Base-by-base conservation (phyloP, 2,329 filamentous ascomycete genomes). In the Exserohilum rostratum region DNA sequence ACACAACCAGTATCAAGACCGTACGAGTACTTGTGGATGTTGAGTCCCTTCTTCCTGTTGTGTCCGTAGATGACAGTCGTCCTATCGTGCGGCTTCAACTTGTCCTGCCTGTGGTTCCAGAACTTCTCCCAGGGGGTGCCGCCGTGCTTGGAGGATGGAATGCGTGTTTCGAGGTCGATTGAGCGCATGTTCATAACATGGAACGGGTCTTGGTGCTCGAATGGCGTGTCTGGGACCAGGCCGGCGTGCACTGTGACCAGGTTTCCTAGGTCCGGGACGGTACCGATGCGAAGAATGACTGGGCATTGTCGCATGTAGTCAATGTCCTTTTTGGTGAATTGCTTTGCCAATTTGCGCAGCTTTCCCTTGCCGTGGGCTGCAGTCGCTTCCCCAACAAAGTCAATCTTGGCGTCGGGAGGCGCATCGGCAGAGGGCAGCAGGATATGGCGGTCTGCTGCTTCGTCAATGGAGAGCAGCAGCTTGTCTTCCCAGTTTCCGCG, bases 401-500 rank as follows among this genome's bases (percentile, higher is more conserved):
- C 66, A 7, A 72, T 62, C 27, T 73, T 70, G 6, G 60, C 57
- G 38, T 61, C 54, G 22, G 62, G 57, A 63, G 70, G 61, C 61
- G 72, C 66, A 72, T 78, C 56, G 6, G 71, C 67, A 5, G 58
- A 62, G 11, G 63, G 60, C 13, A 55, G 40, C 12, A 62, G 51
- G 52, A 68, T 52, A 37, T 66, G 66, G 34, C 50, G 55, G n/a
- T 55, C 46, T 47, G 58, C 50, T 10, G 69, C 64, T 38, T 81
- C 74, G 25, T 80, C 78, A 57, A 87, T 84, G 1, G 87, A 83
- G 7, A 88, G 82, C n/a, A 98, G 82, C 17, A 97, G 82, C 18
- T 87, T 84, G 72, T 98, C 93, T 72, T 99, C 95, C 77, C 96
- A 90, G 76, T 97, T 97, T 15, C 95, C 95, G 46, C 93, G 87